Conservation (phyloP, 2,329 filamentous ascomycete genomes). For the Ascochyta lentis region DNA sequence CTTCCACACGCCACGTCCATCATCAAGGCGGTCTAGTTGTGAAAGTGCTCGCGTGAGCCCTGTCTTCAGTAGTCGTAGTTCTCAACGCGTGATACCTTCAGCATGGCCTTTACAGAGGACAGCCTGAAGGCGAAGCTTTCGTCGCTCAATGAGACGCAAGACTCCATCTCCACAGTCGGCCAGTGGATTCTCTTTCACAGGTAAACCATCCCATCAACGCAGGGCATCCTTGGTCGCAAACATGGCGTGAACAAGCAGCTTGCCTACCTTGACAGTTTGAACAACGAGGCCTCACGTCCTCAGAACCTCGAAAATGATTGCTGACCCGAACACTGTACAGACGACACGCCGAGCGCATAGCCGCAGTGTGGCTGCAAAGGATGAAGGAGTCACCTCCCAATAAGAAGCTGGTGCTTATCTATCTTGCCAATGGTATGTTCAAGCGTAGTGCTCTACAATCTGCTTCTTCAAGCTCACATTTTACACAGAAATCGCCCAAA, state of each 20-base stretch:
- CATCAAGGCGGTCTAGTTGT: conserved; percentile 8
- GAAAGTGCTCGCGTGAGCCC: conserved; percentile 32
- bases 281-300: background rate
- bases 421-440: conserved; percentile 86
- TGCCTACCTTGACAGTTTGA: background rate
- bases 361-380: conserved; percentile 87
- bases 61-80: conserved; percentile 24
- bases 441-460: background rate
- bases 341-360: conserved; percentile 89
- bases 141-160: conserved; percentile 94
- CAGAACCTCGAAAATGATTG: background rate
- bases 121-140: conserved; percentile 93
- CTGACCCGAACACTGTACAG: conserved; percentile 57
- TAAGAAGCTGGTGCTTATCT: conserved; percentile 89
- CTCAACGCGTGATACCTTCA: conserved; percentile 32
- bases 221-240: background rate
- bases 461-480: conserved; percentile 8
- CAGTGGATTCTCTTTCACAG: conserved; percentile 99
- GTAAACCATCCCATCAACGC: conserved; percentile 57
- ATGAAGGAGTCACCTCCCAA: conserved; percentile 85
- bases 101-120: conserved; percentile 95
- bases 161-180: conserved; percentile 93
- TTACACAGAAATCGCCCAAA: conserved; percentile 84
- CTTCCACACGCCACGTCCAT: conserved; percentile 2
- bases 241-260: conserved; percentile 11